Evolutionary conservation across 2,329 filamentous ascomycete genomes (phyloP), one percentile per base, ranked within the genome.

Genomic region (Neofusicoccum ribis): DNA sequence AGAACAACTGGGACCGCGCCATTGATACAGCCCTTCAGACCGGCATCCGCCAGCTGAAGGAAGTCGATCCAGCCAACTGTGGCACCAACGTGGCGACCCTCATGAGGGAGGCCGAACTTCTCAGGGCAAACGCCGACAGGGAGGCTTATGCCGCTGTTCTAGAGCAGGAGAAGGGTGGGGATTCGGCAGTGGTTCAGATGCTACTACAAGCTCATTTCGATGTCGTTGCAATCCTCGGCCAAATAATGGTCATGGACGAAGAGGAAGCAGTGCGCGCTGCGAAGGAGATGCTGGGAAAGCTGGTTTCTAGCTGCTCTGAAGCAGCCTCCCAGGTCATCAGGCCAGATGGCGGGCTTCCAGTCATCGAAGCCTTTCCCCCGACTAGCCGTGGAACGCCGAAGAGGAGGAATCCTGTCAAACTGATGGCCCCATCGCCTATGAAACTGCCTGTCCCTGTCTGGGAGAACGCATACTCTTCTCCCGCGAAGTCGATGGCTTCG

Each of bases 161-260:
- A 11, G 93, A 98, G 63, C 89, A 95, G 72, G 93, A 98, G 68
- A 94, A 90, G 79, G 84, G 85, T 31, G 90, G 89, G 12, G 93
- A 97, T 74, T 87, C 89, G 20, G 87, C 86, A 17, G 87, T 91
- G 69, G 84, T 97, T 72, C 93, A 97, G 77, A 86, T 91, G 58
- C 84, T 99, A 63, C 85, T 98, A 11, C 89, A 91, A 62, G 92
- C 94, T 12, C 94, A 98, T 72, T 96, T 99, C 70, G 93, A 97
- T 72, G 94, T 93, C 2, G 86, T 98, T 67, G 84, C 91, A 4
- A 92, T 93, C 0, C 86, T 99, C 63, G 88, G 90, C 63, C 91
- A 92, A 69, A 91, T 95, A 27, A 86, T 94, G 70, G 83, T 86
- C 41, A 92, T 98, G 88, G 89, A 85, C 65, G 92, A 96, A 74